Conservation (phyloP, 495 filamentous ascomycete species). For the Aspergillus biplanus region DNA sequence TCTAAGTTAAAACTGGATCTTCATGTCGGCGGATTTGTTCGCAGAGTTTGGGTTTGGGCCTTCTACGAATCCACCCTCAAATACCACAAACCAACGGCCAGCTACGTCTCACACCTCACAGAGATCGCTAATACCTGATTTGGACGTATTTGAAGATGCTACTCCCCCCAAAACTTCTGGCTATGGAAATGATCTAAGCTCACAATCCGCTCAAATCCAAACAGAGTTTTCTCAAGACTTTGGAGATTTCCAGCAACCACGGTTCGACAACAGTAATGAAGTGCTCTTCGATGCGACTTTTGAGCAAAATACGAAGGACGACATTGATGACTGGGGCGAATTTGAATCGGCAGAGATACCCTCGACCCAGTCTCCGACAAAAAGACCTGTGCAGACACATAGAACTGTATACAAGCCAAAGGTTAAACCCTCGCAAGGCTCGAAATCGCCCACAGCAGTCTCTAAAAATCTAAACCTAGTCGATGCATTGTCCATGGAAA, state of each 20-base stretch:
- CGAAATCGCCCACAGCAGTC: background rate
- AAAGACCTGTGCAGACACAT: conserved; percentile 3
- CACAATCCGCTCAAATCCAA: conserved; percentile 11
- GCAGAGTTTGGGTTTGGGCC: conserved; percentile 63
- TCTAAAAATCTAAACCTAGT: conserved; percentile 8
- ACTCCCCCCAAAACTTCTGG: conserved; percentile 18
- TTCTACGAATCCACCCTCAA: conserved; percentile 25
- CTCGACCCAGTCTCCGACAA: conserved; percentile 58
- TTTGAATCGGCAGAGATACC: conserved; percentile 63
- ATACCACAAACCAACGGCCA: conserved; percentile 20
- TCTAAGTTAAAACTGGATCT: conserved; percentile 6
- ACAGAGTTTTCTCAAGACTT: conserved; percentile 5
- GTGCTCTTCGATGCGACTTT: conserved; percentile 51
- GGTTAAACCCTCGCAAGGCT: background rate
- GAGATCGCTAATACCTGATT: conserved; percentile 31
- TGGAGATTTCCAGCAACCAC: conserved; percentile 22
- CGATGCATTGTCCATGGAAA: conserved; percentile 33
- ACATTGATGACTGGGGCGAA: conserved; percentile 76
- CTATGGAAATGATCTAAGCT: conserved; percentile 8
- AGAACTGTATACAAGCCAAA: background rate
- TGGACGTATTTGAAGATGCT: conserved; percentile 32
- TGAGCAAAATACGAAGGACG: conserved; percentile 40
- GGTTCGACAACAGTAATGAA: conserved; percentile 37
- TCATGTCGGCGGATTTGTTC: conserved; percentile 77
- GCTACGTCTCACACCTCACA: conserved; percentile 16